Conservation (phyloP, 176 grass and related monocot genomes). For the Carex cristatella region DNA sequence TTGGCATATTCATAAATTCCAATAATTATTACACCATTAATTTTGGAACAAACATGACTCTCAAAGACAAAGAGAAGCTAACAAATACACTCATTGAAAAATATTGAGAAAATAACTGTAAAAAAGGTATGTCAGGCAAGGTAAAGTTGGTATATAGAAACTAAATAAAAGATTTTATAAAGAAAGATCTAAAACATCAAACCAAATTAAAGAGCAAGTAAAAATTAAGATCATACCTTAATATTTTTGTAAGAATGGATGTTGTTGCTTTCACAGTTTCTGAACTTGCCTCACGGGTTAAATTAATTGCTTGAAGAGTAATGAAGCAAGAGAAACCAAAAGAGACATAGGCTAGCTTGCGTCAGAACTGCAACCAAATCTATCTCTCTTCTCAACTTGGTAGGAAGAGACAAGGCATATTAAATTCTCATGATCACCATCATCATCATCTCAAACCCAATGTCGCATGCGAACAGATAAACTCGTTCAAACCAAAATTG, state of each 20-base stretch:
- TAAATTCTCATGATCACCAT: constrained; percentile 8
- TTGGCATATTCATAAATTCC: background rate
- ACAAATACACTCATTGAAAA: background rate
- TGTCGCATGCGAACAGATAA: constrained; percentile 21
- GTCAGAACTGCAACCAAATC: constrained; percentile 23
- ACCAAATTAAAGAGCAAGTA: background rate
- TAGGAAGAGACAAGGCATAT: constrained; percentile 28
- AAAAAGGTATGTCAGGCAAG: background rate
- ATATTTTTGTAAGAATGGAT: background rate
- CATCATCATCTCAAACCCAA: constrained; percentile 12
- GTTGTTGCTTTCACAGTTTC: background rate
- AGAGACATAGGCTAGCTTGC: background rate
- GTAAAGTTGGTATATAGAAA: background rate
- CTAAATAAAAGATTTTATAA: background rate
- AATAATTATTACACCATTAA: background rate
- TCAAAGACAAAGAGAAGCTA: background rate
- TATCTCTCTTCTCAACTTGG: background rate
- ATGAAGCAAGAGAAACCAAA: constrained; percentile 24
- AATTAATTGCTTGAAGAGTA: background rate
- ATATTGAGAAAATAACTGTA: background rate
- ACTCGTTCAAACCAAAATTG: background rate
- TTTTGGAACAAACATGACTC: background rate
- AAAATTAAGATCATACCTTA: constrained; percentile 8
- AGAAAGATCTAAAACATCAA: background rate
- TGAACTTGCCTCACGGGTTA: background rate